Base-by-base conservation (phyloP, 2,329 filamentous ascomycete species). In the Albophoma yamanashiensis region DNA sequence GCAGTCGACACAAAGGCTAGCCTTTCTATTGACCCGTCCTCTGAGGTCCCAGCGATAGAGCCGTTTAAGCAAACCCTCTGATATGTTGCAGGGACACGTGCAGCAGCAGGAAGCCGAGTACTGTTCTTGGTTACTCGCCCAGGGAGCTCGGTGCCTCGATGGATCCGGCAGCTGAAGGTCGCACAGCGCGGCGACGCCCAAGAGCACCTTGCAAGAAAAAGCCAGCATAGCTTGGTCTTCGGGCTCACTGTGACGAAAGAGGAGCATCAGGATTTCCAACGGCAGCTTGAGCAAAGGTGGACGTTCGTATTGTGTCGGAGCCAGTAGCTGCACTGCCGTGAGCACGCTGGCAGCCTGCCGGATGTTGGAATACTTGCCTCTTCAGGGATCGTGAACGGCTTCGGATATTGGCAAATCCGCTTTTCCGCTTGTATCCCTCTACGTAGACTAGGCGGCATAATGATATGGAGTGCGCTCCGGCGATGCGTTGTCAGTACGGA, bases 1-100 rank as follows among this genome's bases (percentile, higher is more conserved):
- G 53, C 67, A 70, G 56, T 67, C 64, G 4, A 65, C 50, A 25
- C 68, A 69, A 50, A 67, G 62, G n/a, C 53, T 62, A 58, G 63
- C 64, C 4, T 62, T 57, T 25, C 62, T 62, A 42, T 61, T 62
- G 7, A 56, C 43, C 22, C 61, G 58, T 25, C 64, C 64, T 20
- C 42, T 59, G 4, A 60, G 38, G 52, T 67, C 62, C 38, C 59
- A 62, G 17, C 63, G 65, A 15, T 58, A 61, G 17, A 65, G 58
- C 8, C 63, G 61, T 20, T 52, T 50, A 17, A 69, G 62, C 2
- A 69, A 43, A 39, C 62, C 61, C 14, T 56, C 55, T 47, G 66
- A 59, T 8, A 52, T 39, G 3, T 27, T 43, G 22, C 66, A 69
- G 9, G 17, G 17, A 55, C 66, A 69, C 4, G 11, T 3, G 7